A percentile compares a stretch with the other conserved stretches of the same genome.
These are phyloP conservation scores for Myrica gale DNA, from an alignment of 306 rosid species.

Conservation along the genomic window DNA sequence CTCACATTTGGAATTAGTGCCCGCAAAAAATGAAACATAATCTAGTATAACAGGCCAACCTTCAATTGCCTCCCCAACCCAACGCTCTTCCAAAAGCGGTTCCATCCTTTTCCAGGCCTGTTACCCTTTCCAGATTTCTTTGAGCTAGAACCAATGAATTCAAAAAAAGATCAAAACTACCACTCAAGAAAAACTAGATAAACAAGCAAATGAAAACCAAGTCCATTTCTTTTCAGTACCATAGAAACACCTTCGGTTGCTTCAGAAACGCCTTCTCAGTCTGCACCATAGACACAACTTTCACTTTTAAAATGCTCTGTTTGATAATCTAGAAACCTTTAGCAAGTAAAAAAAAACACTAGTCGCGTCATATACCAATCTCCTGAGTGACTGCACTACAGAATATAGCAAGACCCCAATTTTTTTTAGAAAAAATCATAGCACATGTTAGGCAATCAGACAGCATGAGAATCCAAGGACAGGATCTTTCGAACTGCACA, in stretches of 20 bases:
- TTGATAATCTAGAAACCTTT: too few relatives aligned
- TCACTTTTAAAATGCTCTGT: too few relatives aligned
- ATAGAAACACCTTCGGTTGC: constrained; percentile 70
- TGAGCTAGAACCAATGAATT: constrained; percentile 35
- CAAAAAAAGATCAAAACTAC: not conserved
- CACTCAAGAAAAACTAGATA: not conserved
- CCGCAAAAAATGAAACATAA: not conserved
- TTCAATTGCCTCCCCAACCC: constrained; percentile 64
- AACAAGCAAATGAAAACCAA: not conserved
- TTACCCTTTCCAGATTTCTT: constrained; percentile 61
- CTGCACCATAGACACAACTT: constrained; percentile 21
- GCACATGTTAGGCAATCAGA: too few relatives aligned
- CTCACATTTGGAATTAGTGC: not conserved
- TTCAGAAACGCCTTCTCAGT: constrained; percentile 76
- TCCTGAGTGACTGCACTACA: too few relatives aligned
- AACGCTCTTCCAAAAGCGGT: constrained; percentile 55
- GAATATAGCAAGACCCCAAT: too few relatives aligned
- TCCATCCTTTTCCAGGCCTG: constrained; percentile 68
- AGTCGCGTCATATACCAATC: too few relatives aligned
- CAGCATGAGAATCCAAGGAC: too few relatives aligned
- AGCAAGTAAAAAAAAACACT: too few relatives aligned
- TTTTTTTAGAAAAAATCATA: too few relatives aligned
- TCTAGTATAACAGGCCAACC: constrained; percentile 18
- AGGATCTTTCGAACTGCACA: too few relatives aligned
- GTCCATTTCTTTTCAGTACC: constrained; percentile 25